Base-by-base conservation (phyloP, 768 basidiomycete genomes). In the Tricholoma sp. region DNA sequence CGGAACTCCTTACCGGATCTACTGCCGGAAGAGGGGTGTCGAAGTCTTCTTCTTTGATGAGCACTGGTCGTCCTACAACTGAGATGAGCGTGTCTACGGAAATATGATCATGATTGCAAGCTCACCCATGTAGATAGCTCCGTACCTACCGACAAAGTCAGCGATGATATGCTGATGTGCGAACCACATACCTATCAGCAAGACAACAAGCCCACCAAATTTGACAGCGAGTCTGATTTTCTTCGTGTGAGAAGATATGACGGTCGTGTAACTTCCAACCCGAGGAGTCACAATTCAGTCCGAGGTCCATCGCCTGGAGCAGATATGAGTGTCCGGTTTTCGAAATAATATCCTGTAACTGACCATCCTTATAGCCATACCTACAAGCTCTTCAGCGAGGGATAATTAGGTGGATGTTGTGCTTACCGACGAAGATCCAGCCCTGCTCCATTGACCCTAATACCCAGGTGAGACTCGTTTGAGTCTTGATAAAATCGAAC, bases 171-270 rank as follows among this genome's bases (percentile, higher is more conserved):
- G 11, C 7, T 53, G 39, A 32, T 29, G 13, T 17, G 7, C 12
- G 6, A 28, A 58, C 33, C 20, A 55, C 79, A 32, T 59, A 89
- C 88, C 86, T 80, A 63, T 92, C 88, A 42, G 82, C 81, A 42
- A 85, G 72, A 62, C 81, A 80, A 65, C 88, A 91, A 13, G 79
- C 76, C 86, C 88, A 90, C 89, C 89, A 92, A 42, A 90, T 86
- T 60, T 89, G 87, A 50, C 83, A 81, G 59, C 89, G 78, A 4
- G 77, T 80, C 66, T 90, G 87, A 29, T 80, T 83, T 67, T 91
- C 90, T 62, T 83, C 77, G 12, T 71, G 66, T 8, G 80, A 80
- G 61, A 91, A 89, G 34, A 91, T 67, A 55, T 77, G 76, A 48
- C 74, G 77, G 12, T 82, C 83, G 55, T 82, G 75, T 53, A 80